phyloP scores from a whole-genome alignment of 768 basidiomycete species.

The Tylopilus cervinicoccineus region DNA sequence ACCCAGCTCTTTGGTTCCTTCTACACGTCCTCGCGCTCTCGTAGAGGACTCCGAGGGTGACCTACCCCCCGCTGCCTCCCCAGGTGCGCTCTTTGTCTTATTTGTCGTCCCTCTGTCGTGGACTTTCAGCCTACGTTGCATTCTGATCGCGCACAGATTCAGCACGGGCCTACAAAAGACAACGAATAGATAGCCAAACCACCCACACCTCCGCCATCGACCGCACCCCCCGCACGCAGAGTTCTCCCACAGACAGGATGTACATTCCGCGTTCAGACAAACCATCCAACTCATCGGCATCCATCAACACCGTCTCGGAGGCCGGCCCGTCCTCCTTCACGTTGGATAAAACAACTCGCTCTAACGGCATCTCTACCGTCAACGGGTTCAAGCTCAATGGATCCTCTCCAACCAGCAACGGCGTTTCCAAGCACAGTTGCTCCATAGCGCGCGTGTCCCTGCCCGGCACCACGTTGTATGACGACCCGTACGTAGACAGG shows the following conservation, averaged over 20 bases:
- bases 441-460: slow-evolving; percentile 58
- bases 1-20: slow-evolving; percentile 51
- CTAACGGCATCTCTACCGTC: slow-evolving; percentile 40
- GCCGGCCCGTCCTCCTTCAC: slow-evolving; percentile 52
- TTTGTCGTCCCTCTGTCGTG: not conserved
- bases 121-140: slow-evolving; percentile 4
- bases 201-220: slow-evolving; percentile 26
- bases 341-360: slow-evolving; percentile 29
- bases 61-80: slow-evolving; percentile 18
- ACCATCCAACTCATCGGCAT: slow-evolving; percentile 40
- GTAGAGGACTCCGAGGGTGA: slow-evolving; percentile 50
- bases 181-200: slow-evolving; percentile 49
- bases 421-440: slow-evolving; percentile 44
- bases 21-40: slow-evolving; percentile 59
- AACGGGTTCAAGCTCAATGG: slow-evolving; percentile 37
- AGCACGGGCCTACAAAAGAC: slow-evolving; percentile 64
- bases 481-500: slow-evolving; percentile 74
- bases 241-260: slow-evolving; percentile 41
- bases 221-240: slow-evolving; percentile 22
- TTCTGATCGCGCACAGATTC: slow-evolving; percentile 35
- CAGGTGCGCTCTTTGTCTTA: slow-evolving; percentile 20
- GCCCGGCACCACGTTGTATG: slow-evolving; percentile 72
- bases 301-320: slow-evolving; percentile 39
- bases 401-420: slow-evolving; percentile 45
- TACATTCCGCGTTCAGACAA: slow-evolving; percentile 50